Base-by-base conservation (phyloP, 139 green algal genomes). In the Chlorella ohadii region DNA sequence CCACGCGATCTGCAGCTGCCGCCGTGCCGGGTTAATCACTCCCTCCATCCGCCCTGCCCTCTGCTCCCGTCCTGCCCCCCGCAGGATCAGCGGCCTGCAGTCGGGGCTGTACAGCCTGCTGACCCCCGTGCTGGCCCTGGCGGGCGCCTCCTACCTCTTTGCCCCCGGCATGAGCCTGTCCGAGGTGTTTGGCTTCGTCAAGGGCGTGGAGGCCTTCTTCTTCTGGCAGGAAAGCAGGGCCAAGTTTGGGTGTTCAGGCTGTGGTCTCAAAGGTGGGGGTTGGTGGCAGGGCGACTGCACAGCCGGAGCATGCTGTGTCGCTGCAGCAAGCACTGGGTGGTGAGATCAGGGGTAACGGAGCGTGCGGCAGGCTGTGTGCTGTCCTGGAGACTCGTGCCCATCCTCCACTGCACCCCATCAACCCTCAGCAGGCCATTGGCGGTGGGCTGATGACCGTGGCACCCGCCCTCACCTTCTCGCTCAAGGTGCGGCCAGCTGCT, bases 121-220 rank as follows among this genome's bases (percentile, higher is more conserved):
- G 9, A 88, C 84, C 36, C 78, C 84, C 0, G 63, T 41, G 34
- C 78, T 88, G 33, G 78, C 78, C 5, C 66, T 86, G 63, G 75
- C 78, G 55, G 84, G 84, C 19, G 84, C 84, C 11, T 28, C 79
- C 44, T 88, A 87, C 84, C 79, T 87, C n/a, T 33, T 72, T 19
- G 28, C 72, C 3, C 84, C 84, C 39, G 84, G 55, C 47, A 33
- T 36, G 22, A 73, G 31, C 33, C 64, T 88, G 44, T 66, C 64
- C 1, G 1, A 67, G 0, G 72, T 83, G n/a, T 84, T 87, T 83
- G 83, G 74, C 16, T 87, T 81, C 39, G 83, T 72, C 39, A 87
- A 84, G 59, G 75, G 72, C 20, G 41, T 79, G n/a, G 72, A 82
- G 13, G 19, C 59, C 3, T 85, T 65, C 76, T 88, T 88, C 79